Conservation (phyloP, 805 yeast species). For the Danielia oregonensis region DNA sequence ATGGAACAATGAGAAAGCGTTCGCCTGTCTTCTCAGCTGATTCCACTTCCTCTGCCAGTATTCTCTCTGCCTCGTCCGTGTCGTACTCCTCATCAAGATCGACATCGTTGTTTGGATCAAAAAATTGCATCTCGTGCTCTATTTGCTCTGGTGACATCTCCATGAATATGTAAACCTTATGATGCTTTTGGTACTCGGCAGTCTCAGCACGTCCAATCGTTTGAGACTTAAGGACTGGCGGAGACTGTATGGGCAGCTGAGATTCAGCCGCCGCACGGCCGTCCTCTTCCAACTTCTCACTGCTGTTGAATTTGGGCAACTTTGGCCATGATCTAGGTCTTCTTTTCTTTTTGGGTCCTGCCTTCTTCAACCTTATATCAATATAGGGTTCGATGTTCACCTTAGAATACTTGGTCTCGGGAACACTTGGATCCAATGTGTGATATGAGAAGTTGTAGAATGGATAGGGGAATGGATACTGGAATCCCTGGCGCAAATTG, state of each 20-base stretch:
- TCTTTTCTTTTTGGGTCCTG: background rate
- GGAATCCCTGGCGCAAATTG: constrained; percentile 37
- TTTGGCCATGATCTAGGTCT: constrained; percentile 1
- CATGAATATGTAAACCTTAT: constrained; percentile 6
- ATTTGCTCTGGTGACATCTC: constrained; percentile 6
- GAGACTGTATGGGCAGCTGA: background rate
- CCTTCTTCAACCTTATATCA: constrained; percentile 30
- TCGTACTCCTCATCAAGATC: constrained; percentile 8
- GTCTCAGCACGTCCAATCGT: background rate
- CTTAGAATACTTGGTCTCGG: constrained; percentile 22
- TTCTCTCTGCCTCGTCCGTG: constrained; percentile 8
- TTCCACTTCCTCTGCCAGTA: constrained; percentile 4
- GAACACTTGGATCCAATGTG: constrained; percentile 25
- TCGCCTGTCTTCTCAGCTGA: background rate
- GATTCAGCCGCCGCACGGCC: background rate
- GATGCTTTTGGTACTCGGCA: constrained; percentile 6
- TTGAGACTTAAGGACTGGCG: background rate
- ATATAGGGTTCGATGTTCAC: constrained; percentile 33
- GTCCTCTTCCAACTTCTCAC: background rate
- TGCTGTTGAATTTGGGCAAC: background rate
- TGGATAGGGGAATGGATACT: constrained; percentile 44
- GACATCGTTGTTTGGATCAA: constrained; percentile 3
- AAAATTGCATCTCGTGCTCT: constrained; percentile 2
- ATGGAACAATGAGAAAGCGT: constrained; percentile 4
- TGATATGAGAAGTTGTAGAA: constrained; percentile 44